Base-by-base conservation (phyloP, 2,329 filamentous ascomycete species). In the Cordyceps militaris region DNA sequence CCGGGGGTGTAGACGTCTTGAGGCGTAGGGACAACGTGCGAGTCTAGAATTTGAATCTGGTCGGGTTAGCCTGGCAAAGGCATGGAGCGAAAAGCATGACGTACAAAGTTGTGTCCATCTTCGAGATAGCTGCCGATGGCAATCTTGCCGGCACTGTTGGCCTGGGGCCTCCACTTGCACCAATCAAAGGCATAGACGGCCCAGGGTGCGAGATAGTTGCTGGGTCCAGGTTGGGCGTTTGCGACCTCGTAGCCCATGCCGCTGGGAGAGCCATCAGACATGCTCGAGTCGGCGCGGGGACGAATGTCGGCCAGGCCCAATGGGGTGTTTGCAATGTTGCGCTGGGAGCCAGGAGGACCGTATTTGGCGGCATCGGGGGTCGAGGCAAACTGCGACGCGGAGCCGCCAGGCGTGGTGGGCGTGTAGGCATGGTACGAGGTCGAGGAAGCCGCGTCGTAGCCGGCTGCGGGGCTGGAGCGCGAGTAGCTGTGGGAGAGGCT, bases 101-200 rank as follows among this genome's bases (percentile, higher is more conserved):
- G 66, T 77, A 96, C 91, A 78, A 95, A 99, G 71, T 99, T 99
- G 75, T 99, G 94, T 6, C 92, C 93, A 73, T 99, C 94, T 74
- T 99, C 94, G 53, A 97, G 76, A 70, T 97, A 97, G 76, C 94
- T 99, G 60, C 93, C 94, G 40, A 99, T 81, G 13, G 94, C 94
- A 65, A 99, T 82, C 73, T 97, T 97, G 40, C 94, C 94, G 3
- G 90, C 91, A 61, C 89, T 86, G 63, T 86, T 86, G 66, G 74
- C 85, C 66, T 91, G 84, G 2, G 93, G 86, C 16, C 89, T 85
- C 93, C 94, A 99, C 74, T 99, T 99, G 77, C 94, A 99, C 94
- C 94, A 99, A 75, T 99, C 94, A 66, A 96, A 93, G 13, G 94
- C 93, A 71, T 97, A 99, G 57, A 96, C 86, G 14, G 91, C 88